Percentiles rank a stretch among this genome's conserved stretches.
These are phyloP conservation scores for Spatholobus suberectus DNA, from an alignment of 306 rosid species.

Conservation along the genomic window DNA sequence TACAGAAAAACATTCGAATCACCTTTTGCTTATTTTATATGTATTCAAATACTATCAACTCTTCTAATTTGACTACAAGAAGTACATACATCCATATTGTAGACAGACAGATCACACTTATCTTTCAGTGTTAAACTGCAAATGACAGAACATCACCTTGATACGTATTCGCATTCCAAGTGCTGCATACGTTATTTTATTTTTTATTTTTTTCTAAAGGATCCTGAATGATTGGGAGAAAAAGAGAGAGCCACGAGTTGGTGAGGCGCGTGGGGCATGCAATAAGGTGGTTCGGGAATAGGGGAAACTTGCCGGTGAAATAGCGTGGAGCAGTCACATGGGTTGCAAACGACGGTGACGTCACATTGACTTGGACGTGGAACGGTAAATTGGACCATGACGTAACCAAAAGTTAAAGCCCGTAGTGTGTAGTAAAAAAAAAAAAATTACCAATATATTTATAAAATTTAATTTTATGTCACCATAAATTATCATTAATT, in stretches of 20 bases:
- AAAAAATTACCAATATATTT: neutral
- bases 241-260: neutral
- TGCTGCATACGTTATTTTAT: neutral
- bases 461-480: no score
- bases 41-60: neutral
- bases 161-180: neutral
- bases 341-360: slow-evolving; percentile 47
- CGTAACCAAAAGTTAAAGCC: slow-evolving; percentile 58
- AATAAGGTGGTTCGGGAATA: slow-evolving; percentile 37
- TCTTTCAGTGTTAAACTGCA: neutral
- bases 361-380: slow-evolving; percentile 61
- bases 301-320: slow-evolving; percentile 52
- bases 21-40: neutral
- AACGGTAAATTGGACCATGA: slow-evolving; percentile 63
- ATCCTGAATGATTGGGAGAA: neutral
- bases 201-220: neutral
- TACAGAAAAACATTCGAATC: neutral
- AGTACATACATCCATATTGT: neutral
- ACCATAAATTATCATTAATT: no score
- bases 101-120: neutral
- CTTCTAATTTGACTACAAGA: neutral
- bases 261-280: slow-evolving; percentile 25
- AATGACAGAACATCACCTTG: neutral
- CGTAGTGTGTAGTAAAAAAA: slow-evolving; percentile 27
- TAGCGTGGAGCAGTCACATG: slow-evolving; percentile 65